Conservation (phyloP, 2,329 filamentous ascomycete genomes). For the Pseudovirgaria hyperparasitica region DNA sequence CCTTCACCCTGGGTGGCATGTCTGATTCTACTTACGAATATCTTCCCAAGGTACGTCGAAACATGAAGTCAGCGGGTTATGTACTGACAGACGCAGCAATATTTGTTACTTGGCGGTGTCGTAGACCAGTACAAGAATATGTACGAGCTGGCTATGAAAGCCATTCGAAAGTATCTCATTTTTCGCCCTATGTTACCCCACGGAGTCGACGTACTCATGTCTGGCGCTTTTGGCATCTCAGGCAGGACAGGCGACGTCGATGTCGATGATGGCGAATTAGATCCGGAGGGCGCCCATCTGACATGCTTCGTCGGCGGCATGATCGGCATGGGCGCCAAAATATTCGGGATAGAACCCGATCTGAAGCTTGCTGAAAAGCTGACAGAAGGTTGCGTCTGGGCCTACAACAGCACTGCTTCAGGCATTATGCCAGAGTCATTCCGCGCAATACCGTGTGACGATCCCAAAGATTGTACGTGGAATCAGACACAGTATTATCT, state of each 20-base stretch:
- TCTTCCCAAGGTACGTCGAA: conserved; percentile 27
- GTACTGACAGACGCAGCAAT: conserved; percentile 25
- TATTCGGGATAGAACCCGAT: conserved; percentile 43
- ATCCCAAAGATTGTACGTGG: conserved; percentile 28
- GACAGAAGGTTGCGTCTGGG: conserved; percentile 51
- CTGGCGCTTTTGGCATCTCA: conserved; percentile 23
- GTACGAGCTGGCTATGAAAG: conserved; percentile 40
- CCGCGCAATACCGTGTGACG: conserved; percentile 35
- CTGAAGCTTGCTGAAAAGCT: conserved; percentile 44
- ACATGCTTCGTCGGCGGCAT: conserved; percentile 61
- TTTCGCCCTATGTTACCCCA: conserved; percentile 39
- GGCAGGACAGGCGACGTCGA: conserved; percentile 14
- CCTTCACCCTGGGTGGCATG: conserved; percentile 26
- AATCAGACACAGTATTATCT: conserved; percentile 32
- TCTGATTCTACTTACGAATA: conserved; percentile 30
- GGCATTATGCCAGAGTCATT: conserved; percentile 52
- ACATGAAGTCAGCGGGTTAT: conserved; percentile 9
- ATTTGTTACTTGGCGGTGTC: conserved; percentile 33
- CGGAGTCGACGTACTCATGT: conserved; percentile 31
- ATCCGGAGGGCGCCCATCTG: conserved; percentile 44
- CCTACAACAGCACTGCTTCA: conserved; percentile 43
- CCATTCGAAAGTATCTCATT: conserved; percentile 33
- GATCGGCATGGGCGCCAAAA: conserved; percentile 52
- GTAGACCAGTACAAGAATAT: conserved; percentile 37
- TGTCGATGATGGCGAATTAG: conserved; percentile 12